Evolutionary conservation across 1,139 yeast species (phyloP), one percentile per base, ranked within the genome.

Genomic region (Scheffersomyces insectosa): DNA sequence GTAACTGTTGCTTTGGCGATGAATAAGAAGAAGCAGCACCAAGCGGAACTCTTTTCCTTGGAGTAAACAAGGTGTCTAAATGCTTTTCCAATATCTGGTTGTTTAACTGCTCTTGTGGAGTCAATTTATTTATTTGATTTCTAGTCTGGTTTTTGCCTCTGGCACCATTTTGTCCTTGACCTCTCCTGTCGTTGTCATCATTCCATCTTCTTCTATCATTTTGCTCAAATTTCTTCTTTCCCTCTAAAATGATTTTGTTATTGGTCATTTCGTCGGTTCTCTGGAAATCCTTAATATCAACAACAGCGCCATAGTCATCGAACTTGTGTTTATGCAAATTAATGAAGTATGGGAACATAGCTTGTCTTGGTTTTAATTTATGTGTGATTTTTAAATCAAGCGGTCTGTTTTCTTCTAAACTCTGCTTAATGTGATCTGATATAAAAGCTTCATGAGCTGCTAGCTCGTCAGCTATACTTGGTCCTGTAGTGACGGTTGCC

Each of bases 261-360:
- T 66, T 67, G 32, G 70, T 60, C 14, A 62, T 59, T 44, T 80
- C 83, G 39, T 84, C 88, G 29, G 78, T 81, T 50, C 75, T 76
- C 43, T 79, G 77, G 56, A 85, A 88, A 53, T 86, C 88, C 34
- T 83, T 80, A 34, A 71, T 70, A 44, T 82, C 79, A 29, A 88
- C 80, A 1, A 83, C 66, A 46, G 82, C 85, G 23, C 98, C 98
- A 60, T 91, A 93, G 55, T 91, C 98, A 59, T 93, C 98, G 38
- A 75, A 70, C 50, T 84, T 80, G 25, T 77, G 72, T 49, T 81
- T 79, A 43, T 66, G 69, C 25, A 74, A 72, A 1, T 79, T 76
- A 9, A 77, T 68, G 53, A 74, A 83, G 45, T 56, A 70, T 8
- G 96, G 98, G 56, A 90, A 91, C 87, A 86, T 85, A 37, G 85